phyloP scores from a whole-genome alignment of 73 alveolate species.

The Tetrahymena thermophila region DNA sequence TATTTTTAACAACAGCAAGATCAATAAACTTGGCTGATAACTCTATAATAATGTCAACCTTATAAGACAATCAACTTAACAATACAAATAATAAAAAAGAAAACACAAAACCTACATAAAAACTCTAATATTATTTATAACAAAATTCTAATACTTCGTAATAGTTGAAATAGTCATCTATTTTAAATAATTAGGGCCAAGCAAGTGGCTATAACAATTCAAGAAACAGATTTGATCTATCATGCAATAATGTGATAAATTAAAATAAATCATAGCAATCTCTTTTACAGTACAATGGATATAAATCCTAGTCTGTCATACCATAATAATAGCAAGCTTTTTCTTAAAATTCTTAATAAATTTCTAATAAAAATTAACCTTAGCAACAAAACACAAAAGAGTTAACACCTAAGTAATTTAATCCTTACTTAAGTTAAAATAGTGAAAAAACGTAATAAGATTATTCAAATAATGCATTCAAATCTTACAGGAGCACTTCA shows the following conservation, averaged over 20 bases:
- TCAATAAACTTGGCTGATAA: background rate
- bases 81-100: background rate
- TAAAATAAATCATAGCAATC: background rate
- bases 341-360: background rate
- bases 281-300: background rate
- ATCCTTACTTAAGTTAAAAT: background rate
- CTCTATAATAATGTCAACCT: background rate
- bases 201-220: background rate
- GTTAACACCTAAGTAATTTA: background rate
- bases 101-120: background rate
- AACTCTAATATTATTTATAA: background rate
- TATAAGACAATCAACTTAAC: background rate
- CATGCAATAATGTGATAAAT: background rate
- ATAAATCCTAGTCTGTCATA: background rate
- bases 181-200: background rate
- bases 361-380: background rate
- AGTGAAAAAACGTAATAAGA: background rate
- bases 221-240: background rate
- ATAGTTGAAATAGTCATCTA: background rate
- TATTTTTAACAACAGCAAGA: background rate
- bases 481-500: background rate
- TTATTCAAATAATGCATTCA: background rate
- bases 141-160: background rate
- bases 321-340: background rate
- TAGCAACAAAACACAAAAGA: background rate